phyloP scores from a whole-genome alignment of 208 protist species.

The Leishmania mexicana region DNA sequence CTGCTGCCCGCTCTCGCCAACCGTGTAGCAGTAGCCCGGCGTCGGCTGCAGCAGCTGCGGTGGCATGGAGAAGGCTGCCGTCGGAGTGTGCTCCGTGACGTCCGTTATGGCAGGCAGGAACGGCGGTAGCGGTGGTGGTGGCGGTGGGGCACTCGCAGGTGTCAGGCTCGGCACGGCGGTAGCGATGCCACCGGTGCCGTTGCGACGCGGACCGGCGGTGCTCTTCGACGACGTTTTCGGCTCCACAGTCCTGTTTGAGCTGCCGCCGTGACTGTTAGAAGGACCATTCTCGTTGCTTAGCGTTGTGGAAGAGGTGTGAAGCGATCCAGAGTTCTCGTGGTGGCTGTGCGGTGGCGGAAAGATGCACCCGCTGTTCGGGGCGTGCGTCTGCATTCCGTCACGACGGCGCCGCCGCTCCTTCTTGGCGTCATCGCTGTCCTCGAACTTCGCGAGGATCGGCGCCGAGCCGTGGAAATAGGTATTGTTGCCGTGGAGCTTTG shows the following conservation, averaged over 20 bases:
- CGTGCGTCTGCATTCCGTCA: conserved; percentile 37
- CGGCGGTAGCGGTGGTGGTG: conserved; percentile 15
- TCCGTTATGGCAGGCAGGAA: conserved; percentile 11
- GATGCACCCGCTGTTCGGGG: conserved; percentile 43
- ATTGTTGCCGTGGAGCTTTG: conserved; percentile 70
- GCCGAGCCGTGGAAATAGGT: conserved; percentile 63
- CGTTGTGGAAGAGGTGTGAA: conserved; percentile 13
- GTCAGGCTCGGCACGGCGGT: not conserved
- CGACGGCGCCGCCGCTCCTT: conserved; percentile 63
- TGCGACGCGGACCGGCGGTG: not conserved
- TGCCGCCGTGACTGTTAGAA: conserved; percentile 9
- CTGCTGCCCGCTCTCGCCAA: conserved; percentile 40
- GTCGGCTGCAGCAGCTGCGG: conserved; percentile 33
- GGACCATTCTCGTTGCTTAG: conserved; percentile 9
- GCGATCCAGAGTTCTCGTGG: conserved; percentile 12
- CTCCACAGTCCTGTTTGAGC: not conserved
- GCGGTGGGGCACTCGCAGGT: not conserved
- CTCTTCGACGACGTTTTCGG: not conserved
- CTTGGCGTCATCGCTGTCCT: conserved; percentile 76
- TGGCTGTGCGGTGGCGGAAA: conserved; percentile 44
- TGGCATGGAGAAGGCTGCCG: conserved; percentile 19
- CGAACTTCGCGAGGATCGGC: conserved; percentile 75
- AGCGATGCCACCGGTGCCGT: not conserved
- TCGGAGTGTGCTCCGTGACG: not conserved
- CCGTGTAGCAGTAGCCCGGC: conserved; percentile 44